Percentiles rank a stretch among this genome's conserved stretches.
Conservation (phyloP, 176 grass and related monocot genomes). For the Phoenix roebelenii region DNA sequence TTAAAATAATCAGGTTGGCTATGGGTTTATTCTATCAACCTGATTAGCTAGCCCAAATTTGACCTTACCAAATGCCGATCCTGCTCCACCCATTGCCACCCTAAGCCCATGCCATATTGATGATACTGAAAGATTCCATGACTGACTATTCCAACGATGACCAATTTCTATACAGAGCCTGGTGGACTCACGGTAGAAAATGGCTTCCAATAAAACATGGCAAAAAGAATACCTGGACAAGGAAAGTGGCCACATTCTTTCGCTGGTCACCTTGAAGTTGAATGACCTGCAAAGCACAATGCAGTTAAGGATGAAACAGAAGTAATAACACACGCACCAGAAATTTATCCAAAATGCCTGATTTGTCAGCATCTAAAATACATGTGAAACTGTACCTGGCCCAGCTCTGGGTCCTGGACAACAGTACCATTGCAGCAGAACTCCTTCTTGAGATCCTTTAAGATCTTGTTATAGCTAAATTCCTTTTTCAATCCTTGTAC, state of each 20-base stretch:
- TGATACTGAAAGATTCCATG: too few species aligned
- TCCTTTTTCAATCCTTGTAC: conserved; percentile 94
- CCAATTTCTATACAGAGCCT: too few species aligned
- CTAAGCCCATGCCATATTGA: too few species aligned
- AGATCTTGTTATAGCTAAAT: conserved; percentile 93
- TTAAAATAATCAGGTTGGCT: too few species aligned
- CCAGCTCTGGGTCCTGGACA: conserved; percentile 94
- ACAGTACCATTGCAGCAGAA: conserved; percentile 99
- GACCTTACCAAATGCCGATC: too few species aligned
- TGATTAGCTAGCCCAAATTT: too few species aligned
- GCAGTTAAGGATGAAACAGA: not conserved
- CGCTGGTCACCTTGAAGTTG: conserved; percentile 99
- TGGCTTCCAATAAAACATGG: not conserved
- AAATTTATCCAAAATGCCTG: too few species aligned
- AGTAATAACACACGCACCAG: too few species aligned
- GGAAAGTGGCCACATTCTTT: conserved; percentile 98
- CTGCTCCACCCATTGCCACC: too few species aligned
- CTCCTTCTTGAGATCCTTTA: conserved; percentile 97
- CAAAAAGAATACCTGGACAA: conserved; percentile 59
- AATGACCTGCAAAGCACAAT: conserved; percentile 49
- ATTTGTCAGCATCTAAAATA: not conserved
- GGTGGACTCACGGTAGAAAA: not conserved
- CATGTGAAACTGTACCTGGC: conserved; percentile 42
- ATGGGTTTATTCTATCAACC: too few species aligned
- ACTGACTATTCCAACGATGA: too few species aligned